These are phyloP conservation scores for Gaeumannomyces tritici DNA, from an alignment of 2,329 filamentous ascomycete genomes.

Conservation along the genomic window DNA sequence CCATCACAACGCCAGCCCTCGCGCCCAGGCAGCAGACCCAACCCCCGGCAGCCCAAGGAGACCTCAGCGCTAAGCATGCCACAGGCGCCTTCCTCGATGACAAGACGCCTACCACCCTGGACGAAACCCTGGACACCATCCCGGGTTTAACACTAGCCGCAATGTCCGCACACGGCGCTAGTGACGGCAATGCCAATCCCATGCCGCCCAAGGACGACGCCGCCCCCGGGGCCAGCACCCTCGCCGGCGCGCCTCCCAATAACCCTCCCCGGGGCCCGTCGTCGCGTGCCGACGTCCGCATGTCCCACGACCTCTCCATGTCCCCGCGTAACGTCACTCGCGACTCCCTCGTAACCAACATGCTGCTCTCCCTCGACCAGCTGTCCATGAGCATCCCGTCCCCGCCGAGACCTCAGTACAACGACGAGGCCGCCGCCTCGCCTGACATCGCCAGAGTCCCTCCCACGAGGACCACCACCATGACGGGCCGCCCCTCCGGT, in stretches of 20 bases:
- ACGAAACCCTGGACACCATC: not conserved
- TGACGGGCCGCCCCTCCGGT: slow-evolving; percentile 13
- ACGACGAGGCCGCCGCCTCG: slow-evolving; percentile 20
- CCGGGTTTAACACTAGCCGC: not conserved
- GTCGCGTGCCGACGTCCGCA: slow-evolving; percentile 28
- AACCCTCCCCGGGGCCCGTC: slow-evolving; percentile 1
- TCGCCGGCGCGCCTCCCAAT: not conserved
- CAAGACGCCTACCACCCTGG: slow-evolving; percentile 2
- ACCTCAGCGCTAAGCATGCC: slow-evolving; percentile 1
- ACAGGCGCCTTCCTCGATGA: slow-evolving; percentile 1
- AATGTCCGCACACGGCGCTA: slow-evolving; percentile 4
- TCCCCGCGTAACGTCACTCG: slow-evolving; percentile 60
- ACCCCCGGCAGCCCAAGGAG: slow-evolving; percentile 12
- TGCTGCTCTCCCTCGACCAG: slow-evolving; percentile 87
- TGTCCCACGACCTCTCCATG: slow-evolving; percentile 82
- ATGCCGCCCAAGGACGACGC: not conserved
- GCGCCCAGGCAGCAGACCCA: slow-evolving; percentile 18
- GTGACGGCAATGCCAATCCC: slow-evolving; percentile 7
- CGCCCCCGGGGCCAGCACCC: not conserved
- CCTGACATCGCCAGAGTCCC: not conserved
- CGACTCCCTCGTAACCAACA: slow-evolving; percentile 90
- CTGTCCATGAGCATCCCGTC: slow-evolving; percentile 48
- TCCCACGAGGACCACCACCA: slow-evolving; percentile 13
- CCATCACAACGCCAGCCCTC: not conserved
- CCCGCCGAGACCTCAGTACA: slow-evolving; percentile 19